Percentiles rank a stretch among this genome's conserved stretches.
Conservation (phyloP, 176 grass and related monocot species). For the Ensete glaucum region DNA sequence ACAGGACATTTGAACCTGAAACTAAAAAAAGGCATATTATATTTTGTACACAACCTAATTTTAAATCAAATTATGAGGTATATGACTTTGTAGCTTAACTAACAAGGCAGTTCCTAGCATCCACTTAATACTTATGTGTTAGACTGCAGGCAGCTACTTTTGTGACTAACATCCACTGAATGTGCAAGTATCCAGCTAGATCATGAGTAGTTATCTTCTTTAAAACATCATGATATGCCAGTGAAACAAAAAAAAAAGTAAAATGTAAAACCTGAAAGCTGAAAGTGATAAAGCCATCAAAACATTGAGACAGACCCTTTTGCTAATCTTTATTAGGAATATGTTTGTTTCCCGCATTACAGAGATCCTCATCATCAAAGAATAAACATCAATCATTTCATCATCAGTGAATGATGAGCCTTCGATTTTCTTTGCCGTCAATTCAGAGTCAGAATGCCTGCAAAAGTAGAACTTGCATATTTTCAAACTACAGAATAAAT, state of each 20-base stretch:
- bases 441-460: conserved; percentile 47
- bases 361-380: conserved; percentile 79
- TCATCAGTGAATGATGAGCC: conserved; percentile 16
- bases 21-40: background rate
- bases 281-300: background rate
- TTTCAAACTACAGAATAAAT: background rate
- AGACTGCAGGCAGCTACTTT: background rate
- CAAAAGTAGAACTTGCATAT: background rate
- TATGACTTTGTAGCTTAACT: background rate
- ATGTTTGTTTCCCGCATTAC: conserved; percentile 61
- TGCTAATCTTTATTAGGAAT: conserved; percentile 79
- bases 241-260: background rate
- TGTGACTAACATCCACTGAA: background rate
- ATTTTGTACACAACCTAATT: background rate
- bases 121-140: background rate
- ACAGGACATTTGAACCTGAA: no score
- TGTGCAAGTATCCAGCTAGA: background rate
- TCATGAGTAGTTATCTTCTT: background rate
- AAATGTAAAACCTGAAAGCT: background rate
- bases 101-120: background rate
- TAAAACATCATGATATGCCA: background rate
- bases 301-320: conserved; percentile 42
- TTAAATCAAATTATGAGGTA: background rate
- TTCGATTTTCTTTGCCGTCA: conserved; percentile 42
- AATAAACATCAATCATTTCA: conserved; percentile 54